Conservation (phyloP, 805 yeast genomes). For the Saccharomycopsis schoenii region DNA sequence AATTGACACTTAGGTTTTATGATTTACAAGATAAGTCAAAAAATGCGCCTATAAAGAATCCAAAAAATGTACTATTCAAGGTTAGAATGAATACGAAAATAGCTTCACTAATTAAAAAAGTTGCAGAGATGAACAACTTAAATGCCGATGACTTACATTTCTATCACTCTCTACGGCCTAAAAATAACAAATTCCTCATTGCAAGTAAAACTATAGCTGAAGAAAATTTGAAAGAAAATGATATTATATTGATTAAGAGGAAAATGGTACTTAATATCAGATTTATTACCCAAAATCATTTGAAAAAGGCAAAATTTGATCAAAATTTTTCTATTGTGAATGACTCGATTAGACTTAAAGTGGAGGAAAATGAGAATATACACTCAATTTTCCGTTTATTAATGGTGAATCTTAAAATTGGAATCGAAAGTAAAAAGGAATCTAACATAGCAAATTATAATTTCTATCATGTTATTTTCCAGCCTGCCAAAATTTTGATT, state of each 20-base stretch:
- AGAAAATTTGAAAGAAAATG: slow-evolving; percentile 9
- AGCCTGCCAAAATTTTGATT: not conserved
- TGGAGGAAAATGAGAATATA: slow-evolving; percentile 7
- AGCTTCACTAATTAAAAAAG: slow-evolving; percentile 11
- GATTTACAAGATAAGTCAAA: slow-evolving; percentile 6
- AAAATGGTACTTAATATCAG: slow-evolving; percentile 9
- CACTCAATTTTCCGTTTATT: not conserved
- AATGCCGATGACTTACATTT: slow-evolving; percentile 13
- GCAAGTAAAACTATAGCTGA: slow-evolving; percentile 9
- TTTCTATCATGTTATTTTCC: not conserved
- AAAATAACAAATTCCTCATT: slow-evolving; percentile 3
- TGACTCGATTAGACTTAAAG: slow-evolving; percentile 7
- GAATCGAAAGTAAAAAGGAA: not conserved
- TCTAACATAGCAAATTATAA: not conserved
- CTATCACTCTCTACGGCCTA: slow-evolving; percentile 4
- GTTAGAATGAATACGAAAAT: slow-evolving; percentile 9
- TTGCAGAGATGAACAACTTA: slow-evolving; percentile 5
- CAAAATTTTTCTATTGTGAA: not conserved
- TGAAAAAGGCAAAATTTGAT: slow-evolving; percentile 1
- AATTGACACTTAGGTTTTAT: slow-evolving; percentile 12
- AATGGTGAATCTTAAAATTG: not conserved
- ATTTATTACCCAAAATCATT: not conserved
- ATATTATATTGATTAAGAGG: slow-evolving; percentile 10
- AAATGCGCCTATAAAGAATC: slow-evolving; percentile 3
- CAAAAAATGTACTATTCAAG: slow-evolving; percentile 10